These are phyloP conservation scores for Deinandra increscens DNA, from an alignment of 129 eudicot species.

Conservation along the genomic window DNA sequence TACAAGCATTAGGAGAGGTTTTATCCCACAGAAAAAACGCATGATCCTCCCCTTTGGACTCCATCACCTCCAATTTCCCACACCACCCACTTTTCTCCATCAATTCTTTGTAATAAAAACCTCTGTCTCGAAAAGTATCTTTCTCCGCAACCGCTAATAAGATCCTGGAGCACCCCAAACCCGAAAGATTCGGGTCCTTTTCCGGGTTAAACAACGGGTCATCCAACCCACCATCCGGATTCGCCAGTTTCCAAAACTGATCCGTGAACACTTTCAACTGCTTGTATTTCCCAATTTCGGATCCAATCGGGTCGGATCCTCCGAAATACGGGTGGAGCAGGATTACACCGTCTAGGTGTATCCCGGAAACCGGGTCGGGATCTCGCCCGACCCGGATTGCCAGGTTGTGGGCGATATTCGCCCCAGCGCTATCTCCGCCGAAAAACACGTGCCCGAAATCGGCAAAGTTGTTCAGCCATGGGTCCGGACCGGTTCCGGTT, in stretches of 20 bases:
- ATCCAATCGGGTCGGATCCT: not conserved
- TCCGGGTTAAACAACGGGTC: slow-evolving; percentile 45
- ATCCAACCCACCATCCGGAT: not conserved
- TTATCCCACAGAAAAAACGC: slow-evolving; percentile 32
- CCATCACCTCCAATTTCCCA: slow-evolving; percentile 35
- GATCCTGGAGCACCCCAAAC: slow-evolving; percentile 32
- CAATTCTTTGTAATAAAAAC: slow-evolving; percentile 27
- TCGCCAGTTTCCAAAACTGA: slow-evolving; percentile 6
- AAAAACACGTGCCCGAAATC: slow-evolving; percentile 22
- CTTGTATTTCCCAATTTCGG: slow-evolving; percentile 2
- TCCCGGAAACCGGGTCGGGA: not conserved
- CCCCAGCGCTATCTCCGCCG: slow-evolving; percentile 41
- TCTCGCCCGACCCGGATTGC: slow-evolving; percentile 16
- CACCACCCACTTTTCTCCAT: slow-evolving; percentile 44
- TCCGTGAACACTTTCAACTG: slow-evolving; percentile 5
- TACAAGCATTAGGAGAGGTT: slow-evolving; percentile 1
- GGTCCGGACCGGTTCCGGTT: not conserved
- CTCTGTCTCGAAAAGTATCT: slow-evolving; percentile 40
- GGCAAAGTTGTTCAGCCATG: slow-evolving; percentile 21
- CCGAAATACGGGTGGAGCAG: slow-evolving; percentile 8
- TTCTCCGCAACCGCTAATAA: slow-evolving; percentile 39
- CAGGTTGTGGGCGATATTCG: slow-evolving; percentile 32
- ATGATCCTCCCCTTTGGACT: slow-evolving; percentile 39
- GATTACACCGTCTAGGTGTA: not conserved
- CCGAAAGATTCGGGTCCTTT: slow-evolving; percentile 22